A percentile compares a stretch with the other conserved stretches of the same genome.
phyloP scores from a whole-genome alignment of 2,329 filamentous ascomycete genomes.

The Colletotrichum musicola region DNA sequence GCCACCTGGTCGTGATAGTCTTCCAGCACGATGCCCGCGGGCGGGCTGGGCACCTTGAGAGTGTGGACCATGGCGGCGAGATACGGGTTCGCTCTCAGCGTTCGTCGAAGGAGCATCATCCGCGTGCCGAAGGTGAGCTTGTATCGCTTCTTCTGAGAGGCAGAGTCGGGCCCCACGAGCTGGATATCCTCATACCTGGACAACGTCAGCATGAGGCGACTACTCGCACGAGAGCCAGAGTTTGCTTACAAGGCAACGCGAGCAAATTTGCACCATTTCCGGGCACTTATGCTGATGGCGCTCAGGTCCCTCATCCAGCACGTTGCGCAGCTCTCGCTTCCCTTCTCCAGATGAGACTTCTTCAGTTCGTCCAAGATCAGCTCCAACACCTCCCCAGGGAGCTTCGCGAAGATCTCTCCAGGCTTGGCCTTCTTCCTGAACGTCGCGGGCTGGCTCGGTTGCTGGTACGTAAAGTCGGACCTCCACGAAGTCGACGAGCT shows the following conservation, averaged over 20 bases:
- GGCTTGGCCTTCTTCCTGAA: conserved; percentile 50
- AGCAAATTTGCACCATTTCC: conserved; percentile 65
- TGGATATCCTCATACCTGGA: conserved; percentile 69
- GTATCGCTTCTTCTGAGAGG: conserved; percentile 67
- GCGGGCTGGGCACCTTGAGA: conserved; percentile 67
- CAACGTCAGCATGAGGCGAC: conserved; percentile 12
- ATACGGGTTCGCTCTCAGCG: conserved; percentile 64
- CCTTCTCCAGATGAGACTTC: conserved; percentile 60
- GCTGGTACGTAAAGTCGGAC: conserved; percentile 43
- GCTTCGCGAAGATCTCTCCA: conserved; percentile 65
- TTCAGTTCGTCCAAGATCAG: conserved; percentile 68
- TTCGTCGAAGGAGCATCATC: conserved; percentile 68
- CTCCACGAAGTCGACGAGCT: conserved; percentile 46
- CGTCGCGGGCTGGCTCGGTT: conserved; percentile 43
- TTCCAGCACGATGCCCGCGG: conserved; percentile 54
- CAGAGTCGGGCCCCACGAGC: conserved; percentile 68
- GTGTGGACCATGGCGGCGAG: conserved; percentile 68
- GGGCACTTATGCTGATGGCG: conserved; percentile 62
- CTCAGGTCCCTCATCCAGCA: conserved; percentile 75
- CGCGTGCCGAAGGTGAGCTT: conserved; percentile 66
- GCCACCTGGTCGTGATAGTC: conserved; percentile 71
- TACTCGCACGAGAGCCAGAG: not conserved
- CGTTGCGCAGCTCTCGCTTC: conserved; percentile 69
- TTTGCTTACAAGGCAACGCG: conserved; percentile 62
- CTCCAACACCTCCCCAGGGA: conserved; percentile 71